phyloP scores from a whole-genome alignment of 2,329 filamentous ascomycete species.

The Fonsecaea pugnacius region DNA sequence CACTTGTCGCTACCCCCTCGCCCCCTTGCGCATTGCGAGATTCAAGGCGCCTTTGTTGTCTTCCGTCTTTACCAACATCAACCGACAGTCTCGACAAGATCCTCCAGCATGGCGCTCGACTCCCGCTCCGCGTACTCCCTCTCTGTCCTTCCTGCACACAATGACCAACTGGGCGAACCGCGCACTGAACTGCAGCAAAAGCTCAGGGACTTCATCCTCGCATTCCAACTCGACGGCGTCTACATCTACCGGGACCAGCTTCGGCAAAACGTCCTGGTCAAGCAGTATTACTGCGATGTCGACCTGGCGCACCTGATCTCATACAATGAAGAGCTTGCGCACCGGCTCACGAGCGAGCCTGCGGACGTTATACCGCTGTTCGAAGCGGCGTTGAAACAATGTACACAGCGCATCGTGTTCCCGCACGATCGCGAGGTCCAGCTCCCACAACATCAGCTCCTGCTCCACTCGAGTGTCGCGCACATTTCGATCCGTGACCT shows the following conservation, averaged over 20 bases:
- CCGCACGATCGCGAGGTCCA: constrained; percentile 70
- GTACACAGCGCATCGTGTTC: constrained; percentile 91
- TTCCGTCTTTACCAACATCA: neutral
- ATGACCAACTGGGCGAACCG: constrained; percentile 69
- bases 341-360: constrained; percentile 85
- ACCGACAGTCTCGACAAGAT: neutral
- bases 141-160: constrained; percentile 74
- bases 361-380: constrained; percentile 93
- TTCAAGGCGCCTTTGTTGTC: neutral
- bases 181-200: constrained; percentile 74
- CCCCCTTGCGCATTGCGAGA: neutral
- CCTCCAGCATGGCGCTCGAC: constrained; percentile 63
- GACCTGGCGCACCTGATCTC: constrained; percentile 95
- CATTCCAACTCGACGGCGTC: constrained; percentile 89
- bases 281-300: constrained; percentile 94
- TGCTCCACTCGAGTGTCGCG: constrained; percentile 88
- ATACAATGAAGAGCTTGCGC: constrained; percentile 92
- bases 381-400: constrained; percentile 84
- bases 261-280: constrained; percentile 88
- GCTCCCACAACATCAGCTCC: constrained; percentile 89
- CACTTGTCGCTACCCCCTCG: neutral
- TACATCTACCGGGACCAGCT: constrained; percentile 99
- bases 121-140: constrained; percentile 83
- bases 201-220: constrained; percentile 87
- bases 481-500: constrained; percentile 92